phyloP scores from a whole-genome alignment of 2,329 filamentous ascomycete genomes.

The Sclerotinia sclerotiorum region DNA sequence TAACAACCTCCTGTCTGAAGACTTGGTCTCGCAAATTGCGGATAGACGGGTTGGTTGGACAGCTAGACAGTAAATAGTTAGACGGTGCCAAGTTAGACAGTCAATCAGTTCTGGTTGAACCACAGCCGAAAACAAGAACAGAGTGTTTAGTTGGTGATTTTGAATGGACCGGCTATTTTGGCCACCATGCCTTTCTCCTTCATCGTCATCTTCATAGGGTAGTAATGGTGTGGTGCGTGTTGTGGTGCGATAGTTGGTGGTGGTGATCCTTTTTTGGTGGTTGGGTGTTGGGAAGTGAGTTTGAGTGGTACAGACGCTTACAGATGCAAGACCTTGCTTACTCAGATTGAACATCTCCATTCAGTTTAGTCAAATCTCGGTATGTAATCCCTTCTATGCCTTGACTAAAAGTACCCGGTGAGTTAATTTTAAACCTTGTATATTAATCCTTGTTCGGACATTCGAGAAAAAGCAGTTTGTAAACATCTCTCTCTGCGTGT shows the following conservation, averaged over 20 bases:
- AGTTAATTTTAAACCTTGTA: constrained; percentile 8
- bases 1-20: not conserved
- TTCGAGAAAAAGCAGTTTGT: not conserved
- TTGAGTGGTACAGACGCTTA: constrained; percentile 12
- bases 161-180: not conserved
- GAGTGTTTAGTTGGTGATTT: not conserved
- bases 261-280: constrained; percentile 1
- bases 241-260: constrained; percentile 14
- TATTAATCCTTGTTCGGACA: not conserved
- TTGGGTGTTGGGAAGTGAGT: constrained; percentile 5
- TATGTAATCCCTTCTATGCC: not conserved
- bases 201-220: not conserved
- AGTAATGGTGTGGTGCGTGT: constrained; percentile 1
- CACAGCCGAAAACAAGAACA: not conserved
- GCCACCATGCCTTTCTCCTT: not conserved
- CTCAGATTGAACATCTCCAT: constrained; percentile 17
- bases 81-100: not conserved
- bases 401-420: constrained; percentile 14
- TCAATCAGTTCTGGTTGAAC: not conserved
- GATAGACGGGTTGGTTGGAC: not conserved
- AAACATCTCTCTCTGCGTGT: no score
- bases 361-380: constrained; percentile 12
- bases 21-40: constrained; percentile 4
- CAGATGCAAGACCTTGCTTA: constrained; percentile 23
- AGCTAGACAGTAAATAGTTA: not conserved